These are phyloP conservation scores for Carex myosuroides DNA, from an alignment of 176 grass and related monocot genomes.

Conservation along the genomic window DNA sequence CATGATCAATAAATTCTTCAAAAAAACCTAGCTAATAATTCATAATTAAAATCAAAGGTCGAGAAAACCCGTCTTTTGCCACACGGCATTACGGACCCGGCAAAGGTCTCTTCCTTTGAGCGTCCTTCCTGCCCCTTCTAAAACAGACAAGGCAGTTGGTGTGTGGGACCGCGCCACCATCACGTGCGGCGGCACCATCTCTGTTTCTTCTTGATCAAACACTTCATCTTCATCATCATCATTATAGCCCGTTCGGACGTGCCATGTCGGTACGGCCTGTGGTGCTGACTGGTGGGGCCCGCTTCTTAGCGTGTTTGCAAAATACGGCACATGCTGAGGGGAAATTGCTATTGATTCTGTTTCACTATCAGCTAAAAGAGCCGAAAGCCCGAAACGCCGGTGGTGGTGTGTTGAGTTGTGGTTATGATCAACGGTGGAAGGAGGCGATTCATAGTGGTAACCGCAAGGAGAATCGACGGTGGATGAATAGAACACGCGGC, in stretches of 20 bases:
- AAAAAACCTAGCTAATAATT: not conserved
- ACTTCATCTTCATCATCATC: not conserved
- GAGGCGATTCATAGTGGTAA: not conserved
- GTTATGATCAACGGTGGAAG: not conserved
- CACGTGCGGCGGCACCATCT: constrained; percentile 36
- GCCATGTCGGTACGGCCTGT: constrained; percentile 15
- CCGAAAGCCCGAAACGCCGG: not conserved
- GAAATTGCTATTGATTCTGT: not conserved
- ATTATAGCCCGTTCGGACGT: not conserved
- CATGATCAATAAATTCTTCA: not conserved
- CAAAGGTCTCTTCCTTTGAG: constrained; percentile 40
- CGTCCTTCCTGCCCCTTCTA: constrained; percentile 29
- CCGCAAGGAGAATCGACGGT: not conserved
- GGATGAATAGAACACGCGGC: constrained; percentile 3
- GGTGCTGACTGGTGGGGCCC: constrained; percentile 23
- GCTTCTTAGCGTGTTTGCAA: not conserved
- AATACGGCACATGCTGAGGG: not conserved
- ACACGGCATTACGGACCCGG: constrained; percentile 35
- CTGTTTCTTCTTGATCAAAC: constrained; percentile 1
- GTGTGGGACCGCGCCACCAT: constrained; percentile 27
- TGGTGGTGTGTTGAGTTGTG: not conserved
- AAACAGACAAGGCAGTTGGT: constrained; percentile 23
- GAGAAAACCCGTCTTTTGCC: constrained; percentile 32
- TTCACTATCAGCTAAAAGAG: not conserved
- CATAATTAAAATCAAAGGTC: constrained; percentile 10